Evolutionary conservation across 2,329 filamentous ascomycete genomes (phyloP).

Genomic region (Monilinia laxa): DNA sequence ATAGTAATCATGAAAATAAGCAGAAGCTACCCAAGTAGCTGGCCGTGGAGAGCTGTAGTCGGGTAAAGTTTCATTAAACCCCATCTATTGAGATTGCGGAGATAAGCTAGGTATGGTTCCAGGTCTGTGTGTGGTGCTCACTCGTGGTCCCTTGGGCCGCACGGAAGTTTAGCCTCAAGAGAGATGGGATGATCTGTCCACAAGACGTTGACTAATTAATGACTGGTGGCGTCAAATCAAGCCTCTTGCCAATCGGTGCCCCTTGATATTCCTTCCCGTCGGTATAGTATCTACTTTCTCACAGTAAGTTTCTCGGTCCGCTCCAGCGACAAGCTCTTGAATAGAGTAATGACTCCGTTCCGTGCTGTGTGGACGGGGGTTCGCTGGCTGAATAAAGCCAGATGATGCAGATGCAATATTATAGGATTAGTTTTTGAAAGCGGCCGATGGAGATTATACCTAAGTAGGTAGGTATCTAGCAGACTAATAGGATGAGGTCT

Average conservation of each 20-base stretch:
- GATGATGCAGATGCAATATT: conserved; percentile 21
- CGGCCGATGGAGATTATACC: conserved; percentile 1
- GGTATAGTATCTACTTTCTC: conserved; percentile 8
- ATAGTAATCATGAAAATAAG: not conserved
- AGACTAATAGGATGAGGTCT: not conserved
- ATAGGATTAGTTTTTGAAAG: not conserved
- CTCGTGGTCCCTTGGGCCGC: conserved; percentile 11
- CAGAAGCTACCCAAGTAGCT: not conserved
- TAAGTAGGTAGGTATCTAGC: not conserved
- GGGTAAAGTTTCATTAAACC: not conserved
- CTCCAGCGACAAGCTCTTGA: conserved; percentile 4
- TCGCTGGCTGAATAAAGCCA: not conserved
- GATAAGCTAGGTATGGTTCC: conserved; percentile 15
- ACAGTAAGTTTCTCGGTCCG: conserved; percentile 17
- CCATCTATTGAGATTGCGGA: conserved; percentile 14
- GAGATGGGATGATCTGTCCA: conserved; percentile 24
- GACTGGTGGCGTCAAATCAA: not conserved
- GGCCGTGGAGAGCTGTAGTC: not conserved
- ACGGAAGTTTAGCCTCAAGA: conserved; percentile 14
- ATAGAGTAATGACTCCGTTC: not conserved
- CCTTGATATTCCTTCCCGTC: conserved; percentile 14
- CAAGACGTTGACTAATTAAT: conserved; percentile 8
- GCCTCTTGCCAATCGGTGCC: conserved; percentile 12
- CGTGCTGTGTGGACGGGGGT: not conserved
- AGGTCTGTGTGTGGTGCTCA: conserved; percentile 11